Percentiles rank a stretch among this genome's conserved stretches.
Conservation (phyloP, 768 basidiomycete species). For the Tulasnella sp. region DNA sequence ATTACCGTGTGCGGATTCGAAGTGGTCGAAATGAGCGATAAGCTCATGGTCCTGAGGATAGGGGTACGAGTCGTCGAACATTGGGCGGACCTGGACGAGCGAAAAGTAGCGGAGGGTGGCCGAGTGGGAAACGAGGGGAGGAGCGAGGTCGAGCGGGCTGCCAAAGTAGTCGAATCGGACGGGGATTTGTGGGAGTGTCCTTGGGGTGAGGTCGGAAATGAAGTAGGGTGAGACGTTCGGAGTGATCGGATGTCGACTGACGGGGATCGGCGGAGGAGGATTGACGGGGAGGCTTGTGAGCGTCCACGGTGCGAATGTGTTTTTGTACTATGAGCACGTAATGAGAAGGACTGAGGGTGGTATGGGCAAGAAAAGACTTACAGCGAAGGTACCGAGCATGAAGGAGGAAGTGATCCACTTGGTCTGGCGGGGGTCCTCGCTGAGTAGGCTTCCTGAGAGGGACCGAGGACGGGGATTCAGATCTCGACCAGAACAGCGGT, state of each 20-base stretch:
- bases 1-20: too few relatives aligned
- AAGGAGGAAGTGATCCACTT: constrained; percentile 8
- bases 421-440: neutral
- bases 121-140: constrained; percentile 16
- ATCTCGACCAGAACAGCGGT: too few relatives aligned
- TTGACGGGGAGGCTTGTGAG: neutral
- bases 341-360: neutral
- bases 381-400: constrained; percentile 12
- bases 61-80: neutral
- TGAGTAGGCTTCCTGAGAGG: neutral
- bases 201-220: neutral
- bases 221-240: constrained; percentile 2
- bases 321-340: constrained; percentile 2
- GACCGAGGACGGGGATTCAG: neutral
- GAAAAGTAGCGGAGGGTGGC: constrained; percentile 15
- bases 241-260: neutral
- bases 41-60: neutral
- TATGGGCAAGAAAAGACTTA: neutral
- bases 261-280: neutral
- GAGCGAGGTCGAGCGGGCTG: neutral
- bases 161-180: constrained; percentile 5
- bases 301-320: constrained; percentile 17
- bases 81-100: constrained; percentile 6
- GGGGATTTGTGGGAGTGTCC: neutral
- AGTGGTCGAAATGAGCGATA: neutral